A percentile compares a stretch with the other conserved stretches of the same genome.
Evolutionary conservation across 192 early-diverging fungal genomes (phyloP).

Genomic region (Coemansia sp.): DNA sequence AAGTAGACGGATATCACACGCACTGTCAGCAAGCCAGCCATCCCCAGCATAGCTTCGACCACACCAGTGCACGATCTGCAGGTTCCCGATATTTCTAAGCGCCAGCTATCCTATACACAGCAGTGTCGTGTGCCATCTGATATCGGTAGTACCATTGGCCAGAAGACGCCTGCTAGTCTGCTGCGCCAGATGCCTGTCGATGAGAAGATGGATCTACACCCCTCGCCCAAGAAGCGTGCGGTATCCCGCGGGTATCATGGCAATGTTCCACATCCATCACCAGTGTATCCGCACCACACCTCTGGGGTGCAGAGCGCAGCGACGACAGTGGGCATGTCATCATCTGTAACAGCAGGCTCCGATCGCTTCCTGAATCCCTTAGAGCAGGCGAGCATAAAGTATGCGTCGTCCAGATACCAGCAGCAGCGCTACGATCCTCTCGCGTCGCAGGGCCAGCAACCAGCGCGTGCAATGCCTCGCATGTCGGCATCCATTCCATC

Average conservation of each 20-base stretch:
- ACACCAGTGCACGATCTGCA: neutral
- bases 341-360: conserved; percentile 20
- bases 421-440: conserved; percentile 48
- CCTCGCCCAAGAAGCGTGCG: conserved; percentile 54
- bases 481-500: conserved; percentile 39
- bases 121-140: conserved; percentile 8
- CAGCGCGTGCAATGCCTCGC: conserved; percentile 10
- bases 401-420: conserved; percentile 43
- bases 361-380: conserved; percentile 46
- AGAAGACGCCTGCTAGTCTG: conserved; percentile 26
- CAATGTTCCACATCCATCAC: conserved; percentile 46
- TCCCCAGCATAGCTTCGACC: neutral
- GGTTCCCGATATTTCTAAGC: neutral
- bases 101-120: conserved; percentile 1
- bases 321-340: conserved; percentile 13
- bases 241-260: conserved; percentile 42
- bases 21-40: neutral
- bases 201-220: conserved; percentile 28
- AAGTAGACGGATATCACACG: neutral
- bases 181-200: conserved; percentile 32
- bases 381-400: conserved; percentile 24
- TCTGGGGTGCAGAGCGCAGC: conserved; percentile 4
- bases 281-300: conserved; percentile 24
- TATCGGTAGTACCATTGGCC: neutral
- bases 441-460: conserved; percentile 3